These are phyloP conservation scores for Candida tetrigidarum DNA, from an alignment of 1,139 yeast genomes.

Conservation along the genomic window DNA sequence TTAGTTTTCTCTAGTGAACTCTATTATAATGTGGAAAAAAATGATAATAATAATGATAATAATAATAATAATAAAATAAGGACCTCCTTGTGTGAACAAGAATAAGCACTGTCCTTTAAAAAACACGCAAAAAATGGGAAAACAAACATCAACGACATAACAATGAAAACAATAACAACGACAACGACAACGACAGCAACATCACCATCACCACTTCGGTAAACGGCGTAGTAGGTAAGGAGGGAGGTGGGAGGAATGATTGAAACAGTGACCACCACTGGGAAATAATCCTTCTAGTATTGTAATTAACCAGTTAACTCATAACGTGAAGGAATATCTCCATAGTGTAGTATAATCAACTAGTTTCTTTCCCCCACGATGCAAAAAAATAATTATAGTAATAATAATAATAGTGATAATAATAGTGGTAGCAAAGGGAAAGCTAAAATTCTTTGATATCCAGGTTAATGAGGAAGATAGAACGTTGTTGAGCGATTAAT, in stretches of 20 bases:
- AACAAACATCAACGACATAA: background rate
- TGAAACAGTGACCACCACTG: background rate
- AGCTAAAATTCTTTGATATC: no score
- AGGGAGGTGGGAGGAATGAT: background rate
- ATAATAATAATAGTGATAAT: background rate
- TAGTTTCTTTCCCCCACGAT: background rate
- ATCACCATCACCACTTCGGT: background rate
- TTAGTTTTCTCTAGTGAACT: background rate
- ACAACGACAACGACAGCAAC: background rate
- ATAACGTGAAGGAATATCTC: background rate
- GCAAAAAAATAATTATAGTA: slow-evolving; percentile 1
- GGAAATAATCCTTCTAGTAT: background rate
- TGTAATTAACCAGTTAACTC: slow-evolving; percentile 2
- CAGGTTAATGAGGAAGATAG: slow-evolving; percentile 21
- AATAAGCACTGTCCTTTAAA: background rate
- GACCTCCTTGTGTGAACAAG: background rate
- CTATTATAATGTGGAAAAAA: background rate
- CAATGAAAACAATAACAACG: background rate
- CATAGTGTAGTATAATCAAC: background rate
- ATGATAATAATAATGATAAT: background rate
- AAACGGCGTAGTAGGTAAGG: background rate
- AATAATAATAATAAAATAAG: background rate
- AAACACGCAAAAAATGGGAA: no score
- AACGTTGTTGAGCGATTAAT: slow-evolving; percentile 20
- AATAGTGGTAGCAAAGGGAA: background rate